Percentiles rank a stretch among this genome's conserved stretches.
These are phyloP conservation scores for Fusarium bactridioides DNA, from an alignment of 2,329 filamentous ascomycete genomes.

Conservation along the genomic window DNA sequence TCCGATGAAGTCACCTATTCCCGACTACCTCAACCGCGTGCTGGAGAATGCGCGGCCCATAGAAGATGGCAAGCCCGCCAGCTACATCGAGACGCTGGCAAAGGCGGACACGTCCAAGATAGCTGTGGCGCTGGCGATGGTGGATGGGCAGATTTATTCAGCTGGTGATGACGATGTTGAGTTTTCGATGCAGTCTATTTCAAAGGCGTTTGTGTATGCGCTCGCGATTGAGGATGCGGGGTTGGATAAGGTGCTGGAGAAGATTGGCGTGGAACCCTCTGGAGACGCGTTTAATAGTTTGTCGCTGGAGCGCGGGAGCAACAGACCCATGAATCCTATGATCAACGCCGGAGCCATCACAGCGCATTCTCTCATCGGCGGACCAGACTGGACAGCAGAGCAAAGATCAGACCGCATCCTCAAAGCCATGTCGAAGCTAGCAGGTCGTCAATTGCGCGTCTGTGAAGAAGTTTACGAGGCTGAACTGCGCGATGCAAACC, in stretches of 20 bases:
- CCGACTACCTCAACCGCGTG: constrained; percentile 46
- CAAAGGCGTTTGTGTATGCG: constrained; percentile 52
- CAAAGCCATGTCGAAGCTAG: constrained; percentile 45
- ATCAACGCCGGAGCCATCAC: constrained; percentile 49
- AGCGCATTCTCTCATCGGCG: constrained; percentile 44
- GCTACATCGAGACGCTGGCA: constrained; percentile 50
- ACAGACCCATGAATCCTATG: constrained; percentile 49
- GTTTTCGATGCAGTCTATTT: constrained; percentile 53
- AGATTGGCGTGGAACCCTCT: constrained; percentile 52
- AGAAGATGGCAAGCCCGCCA: constrained; percentile 44
- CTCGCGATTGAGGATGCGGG: constrained; percentile 51
- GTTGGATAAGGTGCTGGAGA: constrained; percentile 46
- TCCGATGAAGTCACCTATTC: constrained; percentile 47
- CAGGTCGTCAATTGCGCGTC: constrained; percentile 47
- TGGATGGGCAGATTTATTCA: constrained; percentile 51
- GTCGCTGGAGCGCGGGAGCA: constrained; percentile 42
- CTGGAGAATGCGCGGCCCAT: constrained; percentile 45
- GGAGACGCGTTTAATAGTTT: constrained; percentile 50
- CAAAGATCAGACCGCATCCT: constrained; percentile 49
- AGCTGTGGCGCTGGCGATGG: constrained; percentile 50
- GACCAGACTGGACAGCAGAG: constrained; percentile 44
- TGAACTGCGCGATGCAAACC: constrained; percentile 46
- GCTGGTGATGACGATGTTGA: constrained; percentile 50
- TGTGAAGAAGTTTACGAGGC: constrained; percentile 51
- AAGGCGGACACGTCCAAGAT: constrained; percentile 50